phyloP scores from a whole-genome alignment of 2,329 filamentous ascomycete species.

The Ceratocystis colombiana region DNA sequence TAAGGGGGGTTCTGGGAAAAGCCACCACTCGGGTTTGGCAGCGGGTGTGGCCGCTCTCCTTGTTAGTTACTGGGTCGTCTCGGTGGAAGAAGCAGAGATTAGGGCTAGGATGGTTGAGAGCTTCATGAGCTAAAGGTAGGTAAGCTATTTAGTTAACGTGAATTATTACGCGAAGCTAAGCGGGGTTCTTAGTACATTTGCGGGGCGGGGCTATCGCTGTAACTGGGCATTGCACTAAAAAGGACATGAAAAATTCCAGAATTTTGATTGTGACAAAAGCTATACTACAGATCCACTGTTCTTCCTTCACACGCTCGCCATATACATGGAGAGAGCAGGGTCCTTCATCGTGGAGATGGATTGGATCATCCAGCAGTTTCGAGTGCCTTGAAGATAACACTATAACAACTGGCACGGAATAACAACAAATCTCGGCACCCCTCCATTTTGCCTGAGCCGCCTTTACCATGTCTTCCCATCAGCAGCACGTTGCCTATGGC shows the following conservation, averaged over 20 bases:
- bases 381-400: conserved; percentile 1
- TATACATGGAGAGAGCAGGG: too few species aligned
- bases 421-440: background rate
- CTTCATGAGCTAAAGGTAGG: background rate
- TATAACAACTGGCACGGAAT: background rate
- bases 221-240: background rate
- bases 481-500: conserved; percentile 54
- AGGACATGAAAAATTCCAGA: background rate
- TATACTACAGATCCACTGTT: background rate
- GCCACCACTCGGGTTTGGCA: background rate
- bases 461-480: conserved; percentile 46
- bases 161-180: background rate
- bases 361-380: conserved; percentile 21
- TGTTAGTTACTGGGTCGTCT: background rate
- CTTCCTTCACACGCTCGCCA: background rate
- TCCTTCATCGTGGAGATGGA: background rate
- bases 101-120: background rate
- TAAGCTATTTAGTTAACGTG: conserved; percentile 3
- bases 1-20: background rate
- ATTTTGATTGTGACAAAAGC: background rate
- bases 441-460: background rate
- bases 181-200: conserved; percentile 17
- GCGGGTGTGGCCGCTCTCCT: background rate
- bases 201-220: conserved; percentile 23
- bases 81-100: background rate